These are phyloP conservation scores for Globisporangium paroecandrum DNA, from an alignment of 352 stramenopile genomes.

Conservation along the genomic window DNA sequence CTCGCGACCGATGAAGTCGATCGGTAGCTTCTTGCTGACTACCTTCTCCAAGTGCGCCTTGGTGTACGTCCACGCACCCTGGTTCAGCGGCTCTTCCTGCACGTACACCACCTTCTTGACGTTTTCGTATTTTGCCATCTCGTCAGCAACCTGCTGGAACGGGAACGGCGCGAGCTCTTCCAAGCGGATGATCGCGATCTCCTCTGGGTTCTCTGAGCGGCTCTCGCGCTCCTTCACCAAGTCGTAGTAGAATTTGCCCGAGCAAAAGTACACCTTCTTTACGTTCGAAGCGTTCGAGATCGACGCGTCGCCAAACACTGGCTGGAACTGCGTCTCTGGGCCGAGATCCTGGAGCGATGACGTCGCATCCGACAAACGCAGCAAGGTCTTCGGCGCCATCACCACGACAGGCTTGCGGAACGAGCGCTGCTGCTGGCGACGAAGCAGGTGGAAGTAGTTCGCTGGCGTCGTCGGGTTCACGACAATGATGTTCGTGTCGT, in stretches of 20 bases:
- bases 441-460: conserved; percentile 96
- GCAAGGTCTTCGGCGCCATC: conserved; percentile 78
- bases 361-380: conserved; percentile 62
- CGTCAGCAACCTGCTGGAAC: conserved; percentile 55
- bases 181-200: conserved; percentile 68
- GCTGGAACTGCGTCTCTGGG: conserved; percentile 56
- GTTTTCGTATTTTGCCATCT: conserved; percentile 58
- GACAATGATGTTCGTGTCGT: conserved; percentile 86
- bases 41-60: conserved; percentile 74
- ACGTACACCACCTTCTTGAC: conserved; percentile 73
- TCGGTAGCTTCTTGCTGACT: conserved; percentile 45
- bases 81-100: conserved; percentile 82
- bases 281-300: conserved; percentile 48
- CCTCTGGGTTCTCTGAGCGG: conserved; percentile 37
- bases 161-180: conserved; percentile 87
- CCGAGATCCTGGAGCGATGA: conserved; percentile 65
- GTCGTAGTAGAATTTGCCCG: conserved; percentile 87
- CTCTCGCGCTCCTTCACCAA: conserved; percentile 60
- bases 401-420: conserved; percentile 78
- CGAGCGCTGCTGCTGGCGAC: conserved; percentile 79
- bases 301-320: conserved; percentile 54
- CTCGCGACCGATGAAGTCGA: conserved; percentile 74
- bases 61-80: conserved; percentile 71
- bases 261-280: conserved; percentile 75
- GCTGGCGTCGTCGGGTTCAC: conserved; percentile 86